Evolutionary conservation across 2,329 filamentous ascomycete species (phyloP), one percentile per base, ranked within the genome.

Genomic region (Chrysosporium queenslandicum): DNA sequence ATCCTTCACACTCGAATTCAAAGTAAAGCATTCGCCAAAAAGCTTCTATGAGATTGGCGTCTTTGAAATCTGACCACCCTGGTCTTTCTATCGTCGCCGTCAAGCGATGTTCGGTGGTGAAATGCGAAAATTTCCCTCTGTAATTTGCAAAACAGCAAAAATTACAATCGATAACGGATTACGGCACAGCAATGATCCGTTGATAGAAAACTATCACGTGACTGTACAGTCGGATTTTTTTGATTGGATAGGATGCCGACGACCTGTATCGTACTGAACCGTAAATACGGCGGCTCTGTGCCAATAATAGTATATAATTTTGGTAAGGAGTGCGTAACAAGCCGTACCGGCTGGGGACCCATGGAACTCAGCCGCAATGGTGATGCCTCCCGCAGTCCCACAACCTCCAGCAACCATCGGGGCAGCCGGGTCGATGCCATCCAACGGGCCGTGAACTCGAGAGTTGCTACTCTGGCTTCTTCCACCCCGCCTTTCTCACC

Each of bases 281-380:
- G 46, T 41, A 49, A 43, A 43, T 36, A 43, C 37, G 4, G 29
- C 6, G 21, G 20, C 12, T 41, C n/a, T 3, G n/a, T 41, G 34
- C 34, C 32, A 49, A 40, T 41, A 29, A 14, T 40, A 46, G 34
- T 36, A 12, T 8, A 5, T 27, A 32, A 39, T 39, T 25, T 12
- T 20, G 21, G 46, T 9, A 12, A 40, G 11, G 16, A 29, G 18
- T 29, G 8, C 21, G 46, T 48, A 48, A 37, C 23, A 41, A 8
- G n/a, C 23, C 34, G 18, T 49, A 40, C 27, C 46, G 25, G 23
- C 25, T 21, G 18, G 29, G 29, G 18, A 2, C 21, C 23, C 36
- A 5, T 40, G 34, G 25, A 21, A 34, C 47, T 50, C 47, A 50
- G 47, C 47, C 47, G 18, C 47, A 50, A 40, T 27, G 14, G 21